These are phyloP conservation scores for Thermochaetoides thermophila DNA, from an alignment of 495 filamentous ascomycete genomes.

Conservation along the genomic window DNA sequence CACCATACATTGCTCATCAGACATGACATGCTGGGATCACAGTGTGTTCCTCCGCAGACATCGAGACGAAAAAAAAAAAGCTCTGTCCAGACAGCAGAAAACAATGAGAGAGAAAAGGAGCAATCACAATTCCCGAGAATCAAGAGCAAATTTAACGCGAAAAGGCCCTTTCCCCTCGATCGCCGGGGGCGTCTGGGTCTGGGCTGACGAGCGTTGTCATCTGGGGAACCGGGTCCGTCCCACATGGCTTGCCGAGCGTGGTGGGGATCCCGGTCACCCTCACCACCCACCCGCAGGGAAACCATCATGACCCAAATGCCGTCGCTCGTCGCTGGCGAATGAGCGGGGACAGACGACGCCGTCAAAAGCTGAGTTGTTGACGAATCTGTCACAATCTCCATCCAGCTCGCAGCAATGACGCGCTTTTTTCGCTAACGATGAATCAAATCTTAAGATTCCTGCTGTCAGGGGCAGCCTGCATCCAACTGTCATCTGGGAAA, in stretches of 20 bases:
- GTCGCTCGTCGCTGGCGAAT: conserved; percentile 3
- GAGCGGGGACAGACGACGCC: conserved; percentile 1
- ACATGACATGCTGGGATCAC: too few species aligned
- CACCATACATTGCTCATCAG: too few species aligned
- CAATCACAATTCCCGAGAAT: too few species aligned
- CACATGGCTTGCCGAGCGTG: conserved; percentile 14
- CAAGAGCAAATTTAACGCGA: neutral
- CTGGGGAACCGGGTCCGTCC: conserved; percentile 1
- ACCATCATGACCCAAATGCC: conserved; percentile 6
- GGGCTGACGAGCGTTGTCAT: neutral
- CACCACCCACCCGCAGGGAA: conserved; percentile 4
- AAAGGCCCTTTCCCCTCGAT: too few species aligned
- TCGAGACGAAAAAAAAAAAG: too few species aligned
- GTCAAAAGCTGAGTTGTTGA: neutral
- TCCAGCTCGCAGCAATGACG: neutral
- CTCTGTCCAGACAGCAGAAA: too few species aligned
- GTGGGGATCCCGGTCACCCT: conserved; percentile 12
- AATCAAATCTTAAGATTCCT: too few species aligned
- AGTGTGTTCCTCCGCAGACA: too few species aligned
- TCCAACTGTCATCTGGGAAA: neutral
- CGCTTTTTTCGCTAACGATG: neutral
- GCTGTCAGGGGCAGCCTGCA: neutral
- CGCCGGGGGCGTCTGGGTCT: too few species aligned
- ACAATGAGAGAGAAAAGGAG: too few species aligned
- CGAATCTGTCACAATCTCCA: neutral